These are phyloP conservation scores for Marchantia paleacea DNA, from an alignment of 225 moss, liverwort and hornwort genomes.

Conservation along the genomic window DNA sequence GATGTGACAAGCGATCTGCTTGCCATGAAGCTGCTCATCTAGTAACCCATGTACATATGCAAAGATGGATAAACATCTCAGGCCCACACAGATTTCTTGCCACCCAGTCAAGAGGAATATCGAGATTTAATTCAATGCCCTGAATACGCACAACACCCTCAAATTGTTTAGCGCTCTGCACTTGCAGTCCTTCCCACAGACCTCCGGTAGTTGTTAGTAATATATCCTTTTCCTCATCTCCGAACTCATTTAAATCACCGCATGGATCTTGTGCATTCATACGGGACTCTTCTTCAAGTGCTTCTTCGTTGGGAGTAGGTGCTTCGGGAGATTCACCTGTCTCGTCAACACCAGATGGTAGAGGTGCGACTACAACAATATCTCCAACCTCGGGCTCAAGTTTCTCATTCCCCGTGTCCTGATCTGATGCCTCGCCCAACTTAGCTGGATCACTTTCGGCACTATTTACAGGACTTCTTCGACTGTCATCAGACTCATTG, in stretches of 20 bases:
- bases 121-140: slow-evolving; percentile 88
- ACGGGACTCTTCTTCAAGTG: slow-evolving; percentile 9
- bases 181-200: slow-evolving; percentile 26
- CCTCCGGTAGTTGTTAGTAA: slow-evolving; percentile 16
- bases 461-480: slow-evolving; percentile 3
- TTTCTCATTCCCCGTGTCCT: slow-evolving; percentile 27
- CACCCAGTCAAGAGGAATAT: slow-evolving; percentile 93
- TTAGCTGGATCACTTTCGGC: slow-evolving; percentile 26
- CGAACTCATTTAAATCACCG: slow-evolving; percentile 1
- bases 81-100: slow-evolving; percentile 93
- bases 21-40: neutral
- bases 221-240: slow-evolving; percentile 14
- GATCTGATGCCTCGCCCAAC: slow-evolving; percentile 11
- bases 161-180: slow-evolving; percentile 47
- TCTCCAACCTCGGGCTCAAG: slow-evolving; percentile 5
- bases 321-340: slow-evolving; percentile 8
- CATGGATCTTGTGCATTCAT: slow-evolving; percentile 13
- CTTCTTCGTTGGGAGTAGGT: slow-evolving; percentile 13
- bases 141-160: slow-evolving; percentile 81
- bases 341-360: slow-evolving; percentile 10
- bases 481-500: slow-evolving; percentile 1
- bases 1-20: too few relatives aligned
- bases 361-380: slow-evolving; percentile 6
- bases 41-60: slow-evolving; percentile 59
- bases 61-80: slow-evolving; percentile 91